A percentile compares a stretch with the other conserved stretches of the same genome.
These are phyloP conservation scores for Allantophomopsis lycopodina DNA, from an alignment of 2,329 filamentous ascomycete genomes.

Conservation along the genomic window DNA sequence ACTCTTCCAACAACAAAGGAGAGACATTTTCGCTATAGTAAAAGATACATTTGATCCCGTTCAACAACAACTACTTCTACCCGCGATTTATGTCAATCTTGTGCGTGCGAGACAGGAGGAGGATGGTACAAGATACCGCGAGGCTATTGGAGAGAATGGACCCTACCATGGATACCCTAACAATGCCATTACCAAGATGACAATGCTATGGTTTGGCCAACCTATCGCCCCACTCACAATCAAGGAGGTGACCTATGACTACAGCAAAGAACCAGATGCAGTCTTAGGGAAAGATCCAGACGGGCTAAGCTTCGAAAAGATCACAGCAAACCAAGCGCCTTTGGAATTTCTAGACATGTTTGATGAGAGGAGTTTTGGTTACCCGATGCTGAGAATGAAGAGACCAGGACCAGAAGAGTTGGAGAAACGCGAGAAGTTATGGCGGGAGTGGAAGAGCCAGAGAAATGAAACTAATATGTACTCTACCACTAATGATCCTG, in stretches of 20 bases:
- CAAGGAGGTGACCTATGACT: slow-evolving; percentile 1
- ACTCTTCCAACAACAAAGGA: not conserved
- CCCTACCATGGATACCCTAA: not conserved
- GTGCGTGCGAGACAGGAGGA: not conserved
- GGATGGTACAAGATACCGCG: not conserved
- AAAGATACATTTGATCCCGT: not conserved
- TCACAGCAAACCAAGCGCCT: slow-evolving; percentile 12
- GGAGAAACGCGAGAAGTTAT: no score
- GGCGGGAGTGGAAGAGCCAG: no score
- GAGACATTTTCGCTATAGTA: not conserved
- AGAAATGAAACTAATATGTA: no score
- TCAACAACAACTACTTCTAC: not conserved
- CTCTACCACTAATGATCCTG: no score
- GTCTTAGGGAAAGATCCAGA: slow-evolving; percentile 5
- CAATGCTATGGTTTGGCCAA: slow-evolving; percentile 17
- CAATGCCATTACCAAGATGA: slow-evolving; percentile 15
- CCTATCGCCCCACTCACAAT: slow-evolving; percentile 13
- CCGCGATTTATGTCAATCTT: not conserved
- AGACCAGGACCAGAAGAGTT: no score
- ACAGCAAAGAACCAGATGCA: not conserved
- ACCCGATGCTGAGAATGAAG: slow-evolving; percentile 13
- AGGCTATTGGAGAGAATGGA: not conserved
- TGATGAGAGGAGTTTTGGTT: slow-evolving; percentile 12
- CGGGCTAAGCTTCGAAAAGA: slow-evolving; percentile 6
- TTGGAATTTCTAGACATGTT: slow-evolving; percentile 16